A percentile compares a stretch with the other conserved stretches of the same genome.
phyloP scores from a whole-genome alignment of 345 rosid genomes.

The Citrus unshiu region DNA sequence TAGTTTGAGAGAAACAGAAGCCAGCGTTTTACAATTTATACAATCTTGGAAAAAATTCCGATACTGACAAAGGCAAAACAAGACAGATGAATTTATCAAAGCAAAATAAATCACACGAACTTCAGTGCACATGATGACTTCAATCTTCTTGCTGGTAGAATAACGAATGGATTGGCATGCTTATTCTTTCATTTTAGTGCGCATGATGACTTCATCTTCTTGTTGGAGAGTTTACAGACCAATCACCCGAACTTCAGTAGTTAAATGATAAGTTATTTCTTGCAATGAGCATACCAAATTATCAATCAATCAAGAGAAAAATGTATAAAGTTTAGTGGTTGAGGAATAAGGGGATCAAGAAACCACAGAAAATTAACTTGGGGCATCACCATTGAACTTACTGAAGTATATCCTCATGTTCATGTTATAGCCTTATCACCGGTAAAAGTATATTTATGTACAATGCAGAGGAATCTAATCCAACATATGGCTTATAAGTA shows the following conservation, averaged over 20 bases:
- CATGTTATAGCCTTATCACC: neutral
- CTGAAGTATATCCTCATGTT: neutral
- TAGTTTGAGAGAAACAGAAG: no score
- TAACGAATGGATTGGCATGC: slow-evolving; percentile 2
- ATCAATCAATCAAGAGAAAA: slow-evolving; percentile 6
- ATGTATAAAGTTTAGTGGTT: neutral
- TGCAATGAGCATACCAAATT: neutral
- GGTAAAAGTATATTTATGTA: neutral
- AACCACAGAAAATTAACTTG: neutral
- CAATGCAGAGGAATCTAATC: slow-evolving; percentile 2
- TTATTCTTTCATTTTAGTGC: slow-evolving; percentile 5
- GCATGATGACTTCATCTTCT: neutral
- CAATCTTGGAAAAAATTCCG: neutral
- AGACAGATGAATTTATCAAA: neutral
- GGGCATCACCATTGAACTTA: neutral
- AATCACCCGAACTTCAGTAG: neutral
- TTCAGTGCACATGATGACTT: no score
- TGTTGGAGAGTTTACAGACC: neutral
- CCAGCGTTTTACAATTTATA: neutral
- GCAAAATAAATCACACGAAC: neutral
- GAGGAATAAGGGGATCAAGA: neutral
- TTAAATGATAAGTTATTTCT: neutral
- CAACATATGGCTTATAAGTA: slow-evolving; percentile 4
- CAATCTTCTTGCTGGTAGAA: neutral
- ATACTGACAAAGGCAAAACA: neutral